Base-by-base conservation (phyloP, 1,139 yeast species). In the Candida albicans region DNA sequence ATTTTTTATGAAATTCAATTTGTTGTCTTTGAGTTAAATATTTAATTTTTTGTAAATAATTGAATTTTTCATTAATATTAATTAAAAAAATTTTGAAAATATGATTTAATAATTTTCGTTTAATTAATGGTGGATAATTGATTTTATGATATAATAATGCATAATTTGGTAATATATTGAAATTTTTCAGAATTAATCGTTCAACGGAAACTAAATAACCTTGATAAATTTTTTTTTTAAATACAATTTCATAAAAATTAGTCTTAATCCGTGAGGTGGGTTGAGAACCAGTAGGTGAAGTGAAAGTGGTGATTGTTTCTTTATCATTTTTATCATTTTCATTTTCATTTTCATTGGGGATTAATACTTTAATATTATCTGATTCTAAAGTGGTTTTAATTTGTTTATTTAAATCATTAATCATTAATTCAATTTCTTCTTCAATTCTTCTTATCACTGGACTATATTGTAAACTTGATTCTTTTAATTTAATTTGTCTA, bases 1-100 rank as follows among this genome's bases (percentile, higher is more conserved):
- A 40, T 24, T 53, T 53, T 36, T 57, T 58, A 55, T 63, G 59
- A 48, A 67, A 70, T 30, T 52, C 50, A 28, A 52, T 53, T 50
- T 59, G 59, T 24, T 59, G 59, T 33, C 54, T 52, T 41, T 64
- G 61, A 31, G 62, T 60, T 32, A 58, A 55, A 50, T 71, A 70
- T 49, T 70, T 73, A 51, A 71, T 61, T 28, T 71, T 53, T 42
- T 59, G 57, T 40, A 73, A 60, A 1, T 67, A 64, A 35, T 72
- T 75, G 22, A 72, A 58, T 47, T 68, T 72, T 33, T 69, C 74
- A 32, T 64, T 70, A 41, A 71, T 50, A 52, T 73, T 73, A 40
- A 70, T 62, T 47, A 69, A 49, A 43, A 72, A 67, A 18, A 73
- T 46, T 48, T 71, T 71, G 53, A 61, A 64, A 25, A 73, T 51